Conservation (phyloP, 2,329 filamentous ascomycete species). For the Nemania abortiva region DNA sequence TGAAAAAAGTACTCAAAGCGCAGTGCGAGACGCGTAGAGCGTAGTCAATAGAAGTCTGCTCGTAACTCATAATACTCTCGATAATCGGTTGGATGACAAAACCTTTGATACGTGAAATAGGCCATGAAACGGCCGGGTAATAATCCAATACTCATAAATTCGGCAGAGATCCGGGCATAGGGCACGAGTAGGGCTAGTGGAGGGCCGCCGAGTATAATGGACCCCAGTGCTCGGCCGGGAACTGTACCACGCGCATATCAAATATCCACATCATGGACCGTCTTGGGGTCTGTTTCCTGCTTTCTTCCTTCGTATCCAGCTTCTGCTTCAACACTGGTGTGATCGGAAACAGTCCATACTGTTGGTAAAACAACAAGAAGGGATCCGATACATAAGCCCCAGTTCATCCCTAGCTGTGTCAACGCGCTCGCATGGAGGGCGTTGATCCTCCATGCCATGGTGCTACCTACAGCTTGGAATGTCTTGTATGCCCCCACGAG, state of each 20-base stretch:
- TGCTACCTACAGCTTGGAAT: conserved; percentile 31
- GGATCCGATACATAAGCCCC: conserved; percentile 35
- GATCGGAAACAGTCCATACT: conserved; percentile 37
- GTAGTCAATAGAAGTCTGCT: no score
- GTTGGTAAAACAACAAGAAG: conserved; percentile 30
- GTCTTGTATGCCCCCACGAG: conserved; percentile 38
- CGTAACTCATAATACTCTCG: no score
- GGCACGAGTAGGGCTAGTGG: no score
- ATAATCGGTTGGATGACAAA: no score
- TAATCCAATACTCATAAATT: no score
- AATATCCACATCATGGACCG: conserved; percentile 11
- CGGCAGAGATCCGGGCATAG: no score
- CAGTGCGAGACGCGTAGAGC: no score
- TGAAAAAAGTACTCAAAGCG: no score
- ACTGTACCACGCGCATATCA: neutral
- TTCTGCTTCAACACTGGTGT: conserved; percentile 23
- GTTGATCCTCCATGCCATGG: conserved; percentile 40
- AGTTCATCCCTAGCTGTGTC: conserved; percentile 34
- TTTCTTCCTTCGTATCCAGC: conserved; percentile 17
- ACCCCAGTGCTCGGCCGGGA: no score
- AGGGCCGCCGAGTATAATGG: no score
- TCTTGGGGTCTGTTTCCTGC: conserved; percentile 8
- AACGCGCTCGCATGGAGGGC: conserved; percentile 31
- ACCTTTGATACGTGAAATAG: no score
- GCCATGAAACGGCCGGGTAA: no score